Base-by-base conservation (phyloP, 2,329 filamentous ascomycete species). In the Fusarium brevicatenulatum region DNA sequence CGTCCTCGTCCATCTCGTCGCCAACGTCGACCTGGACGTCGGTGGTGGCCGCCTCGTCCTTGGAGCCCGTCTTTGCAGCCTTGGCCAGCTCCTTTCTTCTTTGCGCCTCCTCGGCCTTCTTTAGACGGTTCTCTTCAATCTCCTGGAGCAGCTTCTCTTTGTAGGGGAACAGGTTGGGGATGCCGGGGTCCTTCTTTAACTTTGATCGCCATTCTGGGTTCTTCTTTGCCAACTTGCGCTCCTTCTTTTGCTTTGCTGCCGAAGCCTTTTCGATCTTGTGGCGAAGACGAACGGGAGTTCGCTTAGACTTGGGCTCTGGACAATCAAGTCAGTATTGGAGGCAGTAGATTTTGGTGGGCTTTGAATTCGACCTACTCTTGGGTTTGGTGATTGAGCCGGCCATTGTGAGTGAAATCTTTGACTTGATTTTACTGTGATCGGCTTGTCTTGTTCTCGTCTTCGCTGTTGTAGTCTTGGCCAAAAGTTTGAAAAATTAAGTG, bases 261-360 rank as follows among this genome's bases (percentile, higher is more conserved):
- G 95, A 94, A 28, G 93, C 92, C 85, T 99, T 99, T 82, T 97
- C 90, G 83, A 99, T 98, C 85, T 97, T 98, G 86, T 98, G 92
- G 75, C 95, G 91, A 79, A 99, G 89, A 68, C 96, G 94, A 79
- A 95, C 93, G 49, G 95, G 91, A 76, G 90, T 91, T 83, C 96
- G 92, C 90, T 99, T 99, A 63, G 95, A 98, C 85, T 92, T 95
- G 80, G 95, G 96, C 85, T 98, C 95, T 97, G 78, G 7, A 65
- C 4, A 16, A 56, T 10, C 13, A 21, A 30, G 55, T 64, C 44
- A 72, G 60, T 28, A 39, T 9, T 16, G 4, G 18, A 25, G 13
- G 18, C 46, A 9, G 23, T 21, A 2, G 19, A 5, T 11, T 2
- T 9, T 28, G 28, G 28, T 28, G 18, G 25, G 9, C 25, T 25